Percentiles rank a stretch among this genome's conserved stretches.
Conservation (phyloP, 139 green algal genomes). For the Axilococcus clingmanii region DNA sequence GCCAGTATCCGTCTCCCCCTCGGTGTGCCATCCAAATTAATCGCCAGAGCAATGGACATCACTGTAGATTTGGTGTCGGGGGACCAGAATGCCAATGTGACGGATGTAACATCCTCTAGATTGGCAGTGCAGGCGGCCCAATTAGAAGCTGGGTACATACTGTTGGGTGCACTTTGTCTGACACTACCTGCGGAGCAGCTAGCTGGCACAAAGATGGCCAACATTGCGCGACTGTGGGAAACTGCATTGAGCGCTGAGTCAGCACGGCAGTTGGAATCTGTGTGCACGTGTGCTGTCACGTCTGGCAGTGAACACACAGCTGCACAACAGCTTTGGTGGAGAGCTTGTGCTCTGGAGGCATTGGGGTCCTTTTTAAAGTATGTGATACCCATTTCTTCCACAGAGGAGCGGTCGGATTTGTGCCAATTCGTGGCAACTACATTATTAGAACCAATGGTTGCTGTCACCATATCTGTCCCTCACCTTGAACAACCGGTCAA, state of each 20-base stretch:
- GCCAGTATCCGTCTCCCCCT: slow-evolving; percentile 41
- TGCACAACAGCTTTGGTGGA: slow-evolving; percentile 65
- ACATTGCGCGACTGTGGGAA: slow-evolving; percentile 40
- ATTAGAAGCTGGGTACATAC: slow-evolving; percentile 59
- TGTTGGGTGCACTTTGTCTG: slow-evolving; percentile 50
- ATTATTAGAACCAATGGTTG: too few species aligned
- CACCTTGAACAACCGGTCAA: slow-evolving; percentile 13
- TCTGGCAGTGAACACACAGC: slow-evolving; percentile 41
- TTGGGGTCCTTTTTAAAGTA: slow-evolving; percentile 38
- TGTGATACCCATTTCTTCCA: too few species aligned
- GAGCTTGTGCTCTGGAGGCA: slow-evolving; percentile 52
- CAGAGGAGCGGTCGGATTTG: too few species aligned
- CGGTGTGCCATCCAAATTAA: slow-evolving; percentile 44
- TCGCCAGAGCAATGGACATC: too few species aligned
- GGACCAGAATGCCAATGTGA: too few species aligned
- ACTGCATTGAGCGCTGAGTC: slow-evolving; percentile 37
- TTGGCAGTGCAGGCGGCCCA: too few species aligned
- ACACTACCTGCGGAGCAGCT: slow-evolving; percentile 7
- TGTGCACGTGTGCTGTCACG: not conserved
- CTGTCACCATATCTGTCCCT: too few species aligned
- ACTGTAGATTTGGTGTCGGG: too few species aligned
- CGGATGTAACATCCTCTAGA: too few species aligned
- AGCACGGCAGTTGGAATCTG: slow-evolving; percentile 28
- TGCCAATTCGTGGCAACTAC: too few species aligned
- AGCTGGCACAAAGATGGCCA: not conserved